These are phyloP conservation scores for Nowakowskiella sp. DNA, from an alignment of 192 early-diverging fungal genomes.

Conservation along the genomic window DNA sequence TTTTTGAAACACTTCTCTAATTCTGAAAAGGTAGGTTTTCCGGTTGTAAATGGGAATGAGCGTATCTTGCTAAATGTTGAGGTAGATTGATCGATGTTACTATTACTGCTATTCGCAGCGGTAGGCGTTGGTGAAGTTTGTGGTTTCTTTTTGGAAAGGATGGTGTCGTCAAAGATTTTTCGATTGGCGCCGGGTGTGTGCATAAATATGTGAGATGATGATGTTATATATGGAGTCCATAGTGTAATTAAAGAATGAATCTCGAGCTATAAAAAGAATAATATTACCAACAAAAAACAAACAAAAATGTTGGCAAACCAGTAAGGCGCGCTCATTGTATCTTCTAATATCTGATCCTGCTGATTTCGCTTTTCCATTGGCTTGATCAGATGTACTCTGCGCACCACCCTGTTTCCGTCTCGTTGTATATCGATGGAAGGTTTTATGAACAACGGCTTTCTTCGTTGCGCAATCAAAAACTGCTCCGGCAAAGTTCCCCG, in stretches of 20 bases:
- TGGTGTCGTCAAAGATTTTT: constrained; percentile 42
- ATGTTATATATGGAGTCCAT: constrained; percentile 62
- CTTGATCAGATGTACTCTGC: constrained; percentile 65
- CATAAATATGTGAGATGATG: constrained; percentile 66
- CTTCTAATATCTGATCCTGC: constrained; percentile 85
- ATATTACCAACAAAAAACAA: constrained; percentile 11
- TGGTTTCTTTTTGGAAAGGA: no score
- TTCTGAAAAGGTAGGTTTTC: constrained; percentile 67
- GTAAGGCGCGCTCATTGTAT: constrained; percentile 79
- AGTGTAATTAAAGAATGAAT: constrained; percentile 60
- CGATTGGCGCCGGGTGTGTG: constrained; percentile 54
- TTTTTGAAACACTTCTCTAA: constrained; percentile 58
- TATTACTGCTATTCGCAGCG: constrained; percentile 20
- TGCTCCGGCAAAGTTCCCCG: constrained; percentile 87
- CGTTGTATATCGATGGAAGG: constrained; percentile 93
- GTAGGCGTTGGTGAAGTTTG: no score
- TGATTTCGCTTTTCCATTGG: constrained; percentile 73
- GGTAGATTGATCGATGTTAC: constrained; percentile 11
- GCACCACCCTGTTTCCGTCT: constrained; percentile 92
- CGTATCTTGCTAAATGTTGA: constrained; percentile 34
- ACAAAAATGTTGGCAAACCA: constrained; percentile 23
- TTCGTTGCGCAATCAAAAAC: constrained; percentile 64
- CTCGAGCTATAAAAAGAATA: constrained; percentile 39
- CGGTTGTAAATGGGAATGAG: constrained; percentile 69
- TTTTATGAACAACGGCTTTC: constrained; percentile 72